A percentile compares a stretch with the other conserved stretches of the same genome.
These are phyloP conservation scores for Gaultheria prostrata DNA, from an alignment of 148 eudicot genomes.

Conservation along the genomic window DNA sequence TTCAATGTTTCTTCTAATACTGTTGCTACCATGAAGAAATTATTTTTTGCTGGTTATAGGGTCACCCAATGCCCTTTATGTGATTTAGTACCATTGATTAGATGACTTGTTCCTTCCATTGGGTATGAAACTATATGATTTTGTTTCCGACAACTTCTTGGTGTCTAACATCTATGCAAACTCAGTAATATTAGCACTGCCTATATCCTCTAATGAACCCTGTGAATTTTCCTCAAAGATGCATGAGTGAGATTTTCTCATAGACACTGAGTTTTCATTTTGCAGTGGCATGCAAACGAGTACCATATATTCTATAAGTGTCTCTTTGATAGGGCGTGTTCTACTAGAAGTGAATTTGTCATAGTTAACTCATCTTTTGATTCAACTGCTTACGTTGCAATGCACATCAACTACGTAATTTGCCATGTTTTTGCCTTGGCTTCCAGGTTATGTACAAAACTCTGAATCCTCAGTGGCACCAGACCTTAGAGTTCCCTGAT, in stretches of 20 bases:
- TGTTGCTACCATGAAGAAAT: background rate
- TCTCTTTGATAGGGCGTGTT: background rate
- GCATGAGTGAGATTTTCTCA: background rate
- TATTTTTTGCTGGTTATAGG: background rate
- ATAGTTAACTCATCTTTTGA: background rate
- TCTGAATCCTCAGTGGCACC: slow-evolving; percentile 80
- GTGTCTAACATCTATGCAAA: background rate
- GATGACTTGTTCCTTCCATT: background rate
- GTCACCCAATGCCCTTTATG: background rate
- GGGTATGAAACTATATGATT: background rate
- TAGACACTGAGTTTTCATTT: background rate
- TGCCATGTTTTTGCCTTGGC: background rate
- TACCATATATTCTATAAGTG: background rate
- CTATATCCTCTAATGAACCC: background rate
- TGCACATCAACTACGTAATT: background rate
- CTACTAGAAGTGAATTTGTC: background rate
- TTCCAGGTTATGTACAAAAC: slow-evolving; percentile 74
- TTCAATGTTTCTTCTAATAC: background rate
- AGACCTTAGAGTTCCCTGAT: slow-evolving; percentile 82
- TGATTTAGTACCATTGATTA: background rate
- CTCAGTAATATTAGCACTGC: background rate
- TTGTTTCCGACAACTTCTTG: background rate
- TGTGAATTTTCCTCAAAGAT: background rate
- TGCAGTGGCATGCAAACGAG: background rate
- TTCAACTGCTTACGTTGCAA: background rate